Base-by-base conservation (phyloP, 306 rosid genomes). In the Mucuna pruriens region DNA sequence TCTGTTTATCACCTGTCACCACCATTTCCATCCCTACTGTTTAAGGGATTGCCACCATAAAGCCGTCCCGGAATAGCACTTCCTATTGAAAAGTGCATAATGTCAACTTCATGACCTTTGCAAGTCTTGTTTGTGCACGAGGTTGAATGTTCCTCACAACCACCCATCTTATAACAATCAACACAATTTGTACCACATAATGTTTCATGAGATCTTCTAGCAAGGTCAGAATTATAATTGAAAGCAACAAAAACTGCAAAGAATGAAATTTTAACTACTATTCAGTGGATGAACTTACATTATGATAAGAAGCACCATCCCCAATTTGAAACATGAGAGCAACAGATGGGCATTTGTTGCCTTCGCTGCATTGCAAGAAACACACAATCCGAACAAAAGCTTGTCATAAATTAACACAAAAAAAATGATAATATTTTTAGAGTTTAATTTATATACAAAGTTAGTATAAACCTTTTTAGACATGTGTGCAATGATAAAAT, bases 281-380 rank as follows among this genome's bases (percentile, higher is more conserved):
- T 57, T 52, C 9, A 62, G 63, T 76, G 40, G 58, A 49, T 54
- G 66, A 79, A 79, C 97, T 90, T 82, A 95, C 99, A 22, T 73
- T 74, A 81, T 91, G 97, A 89, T 95, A 95, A 49, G 97, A 71
- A 36, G 97, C 97, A 60, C 68, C 79, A 46, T 89, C 92, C 19
- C 99, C 99, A 57, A 91, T 89, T 89, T 85, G 99, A 84, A 93
- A 95, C 97, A 95, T 93, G 85, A 95, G 92, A 74, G 99, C 92
- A 82, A 93, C 90, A 72, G 99, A 95, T 5, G 99, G 99, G 49
- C 99, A 95, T 72, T 90, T 90, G 9, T 80, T 80, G 90, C 77
- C 86, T 13, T 88, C 86, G 12, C 99, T 95, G 91, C 88, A 81
- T 77, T 58, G 72, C 69, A 72, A 62, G 33, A 19, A 86, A 51